phyloP scores from a whole-genome alignment of 257 asterid species.

The Dorcoceras hygrometricum region DNA sequence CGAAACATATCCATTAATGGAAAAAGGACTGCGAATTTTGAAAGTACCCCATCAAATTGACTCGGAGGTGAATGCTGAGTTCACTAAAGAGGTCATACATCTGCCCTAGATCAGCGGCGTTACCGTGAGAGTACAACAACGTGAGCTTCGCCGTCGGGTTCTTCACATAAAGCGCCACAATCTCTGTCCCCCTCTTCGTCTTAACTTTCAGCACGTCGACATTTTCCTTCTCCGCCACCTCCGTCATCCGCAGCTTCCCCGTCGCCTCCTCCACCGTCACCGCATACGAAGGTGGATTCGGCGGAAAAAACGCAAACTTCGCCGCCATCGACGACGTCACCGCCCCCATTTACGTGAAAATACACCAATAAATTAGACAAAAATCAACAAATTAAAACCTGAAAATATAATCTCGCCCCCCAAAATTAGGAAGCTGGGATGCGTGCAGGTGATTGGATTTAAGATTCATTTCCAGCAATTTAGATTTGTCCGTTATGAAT shows the following conservation, averaged over 20 bases:
- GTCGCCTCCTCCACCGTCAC: conserved; percentile 49
- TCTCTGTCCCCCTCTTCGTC: conserved; percentile 74
- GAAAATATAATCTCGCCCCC: conserved; percentile 3
- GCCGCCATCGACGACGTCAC: conserved; percentile 95
- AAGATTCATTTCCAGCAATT: neutral
- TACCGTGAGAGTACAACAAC: conserved; percentile 85
- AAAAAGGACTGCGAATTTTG: neutral
- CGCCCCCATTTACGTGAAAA: conserved; percentile 57
- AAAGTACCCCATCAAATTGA: conserved; percentile 86
- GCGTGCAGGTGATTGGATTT: neutral
- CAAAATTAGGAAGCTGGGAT: neutral
- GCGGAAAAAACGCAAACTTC: conserved; percentile 92
- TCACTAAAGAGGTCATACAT: conserved; percentile 86
- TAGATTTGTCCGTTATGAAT: neutral
- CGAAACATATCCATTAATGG: neutral
- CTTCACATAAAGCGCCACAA: conserved; percentile 72
- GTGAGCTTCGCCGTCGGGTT: conserved; percentile 80
- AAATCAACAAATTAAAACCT: conserved; percentile 1
- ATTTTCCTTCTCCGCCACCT: conserved; percentile 69
- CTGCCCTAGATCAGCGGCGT: conserved; percentile 99
- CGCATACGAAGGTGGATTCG: conserved; percentile 80
- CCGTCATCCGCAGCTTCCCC: conserved; percentile 79
- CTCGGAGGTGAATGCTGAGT: conserved; percentile 81
- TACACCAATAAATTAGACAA: neutral
- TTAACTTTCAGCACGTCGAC: conserved; percentile 75